Conservation (phyloP, 2,329 filamentous ascomycete species). For the Talaromyces sp. region DNA sequence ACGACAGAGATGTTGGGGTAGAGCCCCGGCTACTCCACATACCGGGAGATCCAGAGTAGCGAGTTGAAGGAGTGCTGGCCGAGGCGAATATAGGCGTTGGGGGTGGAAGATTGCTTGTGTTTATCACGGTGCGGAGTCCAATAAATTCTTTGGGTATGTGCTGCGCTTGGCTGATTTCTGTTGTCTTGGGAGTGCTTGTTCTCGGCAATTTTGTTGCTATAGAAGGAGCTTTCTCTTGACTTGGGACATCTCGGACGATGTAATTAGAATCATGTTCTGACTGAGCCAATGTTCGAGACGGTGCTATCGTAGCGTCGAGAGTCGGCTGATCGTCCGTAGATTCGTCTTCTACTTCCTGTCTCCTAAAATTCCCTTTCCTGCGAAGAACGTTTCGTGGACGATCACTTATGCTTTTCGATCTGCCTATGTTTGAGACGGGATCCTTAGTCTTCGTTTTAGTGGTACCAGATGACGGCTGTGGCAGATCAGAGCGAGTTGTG, state of each 20-base stretch:
- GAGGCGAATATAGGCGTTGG: constrained; percentile 38
- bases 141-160: constrained; percentile 37
- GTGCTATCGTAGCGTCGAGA: background rate
- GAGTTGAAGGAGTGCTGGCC: constrained; percentile 44
- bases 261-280: constrained; percentile 1
- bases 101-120: constrained; percentile 36
- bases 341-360: constrained; percentile 30
- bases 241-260: constrained; percentile 9
- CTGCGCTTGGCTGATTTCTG: constrained; percentile 21
- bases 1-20: constrained; percentile 49
- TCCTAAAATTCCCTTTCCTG: constrained; percentile 35
- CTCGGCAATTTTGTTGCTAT: constrained; percentile 20
- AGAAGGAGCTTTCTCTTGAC: constrained; percentile 10
- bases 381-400: constrained; percentile 40
- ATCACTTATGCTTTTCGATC: constrained; percentile 23
- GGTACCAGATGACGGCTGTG: background rate
- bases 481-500: background rate
- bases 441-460: background rate
- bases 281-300: background rate
- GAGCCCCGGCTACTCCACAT: constrained; percentile 47
- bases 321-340: background rate
- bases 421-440: constrained; percentile 19
- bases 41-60: constrained; percentile 45
- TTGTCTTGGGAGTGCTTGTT: constrained; percentile 20
- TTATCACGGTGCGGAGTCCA: constrained; percentile 35